phyloP scores from a whole-genome alignment of 345 rosid genomes.

The Eutrema japonicum region DNA sequence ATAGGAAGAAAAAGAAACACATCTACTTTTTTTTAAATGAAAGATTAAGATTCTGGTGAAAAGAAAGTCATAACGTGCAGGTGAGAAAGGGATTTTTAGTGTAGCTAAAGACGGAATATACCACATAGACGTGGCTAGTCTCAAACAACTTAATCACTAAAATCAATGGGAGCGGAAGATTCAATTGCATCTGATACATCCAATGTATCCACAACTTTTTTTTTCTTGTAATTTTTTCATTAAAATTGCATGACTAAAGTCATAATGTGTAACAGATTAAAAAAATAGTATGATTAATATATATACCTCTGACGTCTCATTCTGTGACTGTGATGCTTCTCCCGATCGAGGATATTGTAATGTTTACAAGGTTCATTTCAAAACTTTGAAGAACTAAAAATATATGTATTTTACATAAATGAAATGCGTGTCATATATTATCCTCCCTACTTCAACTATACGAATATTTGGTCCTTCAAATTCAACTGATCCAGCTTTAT shows the following conservation, averaged over 20 bases:
- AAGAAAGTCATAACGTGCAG: no score
- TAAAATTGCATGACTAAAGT: no score
- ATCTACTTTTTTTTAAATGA: not conserved
- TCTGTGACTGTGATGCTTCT: not conserved
- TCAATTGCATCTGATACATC: no score
- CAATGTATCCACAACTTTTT: no score
- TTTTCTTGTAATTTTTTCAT: no score
- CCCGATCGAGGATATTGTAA: not conserved
- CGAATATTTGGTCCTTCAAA: not conserved
- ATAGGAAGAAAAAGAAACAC: not conserved
- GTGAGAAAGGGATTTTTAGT: constrained; percentile 12
- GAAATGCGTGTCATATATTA: not conserved
- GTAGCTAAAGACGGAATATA: not conserved
- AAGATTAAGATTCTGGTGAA: not conserved
- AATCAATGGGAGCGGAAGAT: no score
- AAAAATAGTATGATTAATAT: no score
- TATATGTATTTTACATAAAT: not conserved
- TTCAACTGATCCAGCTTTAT: not conserved
- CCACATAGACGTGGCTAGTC: no score
- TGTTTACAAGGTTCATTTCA: not conserved
- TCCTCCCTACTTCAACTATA: no score
- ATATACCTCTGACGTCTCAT: not conserved
- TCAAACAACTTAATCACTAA: no score
- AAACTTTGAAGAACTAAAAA: not conserved
- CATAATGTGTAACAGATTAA: no score